These are phyloP conservation scores for Pilobolus umbonatus DNA, from an alignment of 192 early-diverging fungal genomes.

Conservation along the genomic window DNA sequence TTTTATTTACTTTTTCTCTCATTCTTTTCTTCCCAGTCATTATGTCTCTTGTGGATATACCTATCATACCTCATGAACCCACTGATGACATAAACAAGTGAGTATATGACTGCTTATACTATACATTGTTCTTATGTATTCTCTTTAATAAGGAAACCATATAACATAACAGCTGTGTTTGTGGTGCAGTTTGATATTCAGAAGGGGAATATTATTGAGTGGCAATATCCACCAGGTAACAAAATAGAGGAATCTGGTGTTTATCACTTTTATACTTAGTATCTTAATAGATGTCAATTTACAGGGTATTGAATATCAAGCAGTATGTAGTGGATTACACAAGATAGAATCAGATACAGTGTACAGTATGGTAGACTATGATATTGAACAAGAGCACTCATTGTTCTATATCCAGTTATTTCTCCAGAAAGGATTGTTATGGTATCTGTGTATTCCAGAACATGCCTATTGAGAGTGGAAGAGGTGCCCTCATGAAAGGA, in stretches of 20 bases:
- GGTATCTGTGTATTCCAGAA: constrained; percentile 48
- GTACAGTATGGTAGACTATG: constrained; percentile 28
- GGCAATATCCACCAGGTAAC: constrained; percentile 44
- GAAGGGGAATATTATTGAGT: constrained; percentile 49
- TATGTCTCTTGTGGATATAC: no score
- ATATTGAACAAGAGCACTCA: background rate
- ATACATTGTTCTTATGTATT: no score
- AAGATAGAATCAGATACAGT: constrained; percentile 42
- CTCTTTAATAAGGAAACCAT: no score
- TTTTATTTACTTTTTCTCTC: no score
- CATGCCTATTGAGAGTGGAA: constrained; percentile 28
- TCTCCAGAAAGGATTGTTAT: constrained; percentile 33
- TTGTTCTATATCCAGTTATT: constrained; percentile 35
- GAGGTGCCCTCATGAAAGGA: constrained; percentile 51
- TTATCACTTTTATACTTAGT: background rate
- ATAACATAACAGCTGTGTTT: constrained; percentile 46
- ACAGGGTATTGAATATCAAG: constrained; percentile 45
- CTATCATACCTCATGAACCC: no score
- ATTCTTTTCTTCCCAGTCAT: no score
- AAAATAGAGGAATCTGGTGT: background rate
- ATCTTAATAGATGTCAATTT: constrained; percentile 39
- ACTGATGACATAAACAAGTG: no score
- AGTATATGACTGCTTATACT: no score
- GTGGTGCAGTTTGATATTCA: constrained; percentile 47
- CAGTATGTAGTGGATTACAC: constrained; percentile 56